Evolutionary conservation across 2,329 filamentous ascomycete species (phyloP), one percentile per base, ranked within the genome.

Genomic region (Teratosphaeria gauchensis): DNA sequence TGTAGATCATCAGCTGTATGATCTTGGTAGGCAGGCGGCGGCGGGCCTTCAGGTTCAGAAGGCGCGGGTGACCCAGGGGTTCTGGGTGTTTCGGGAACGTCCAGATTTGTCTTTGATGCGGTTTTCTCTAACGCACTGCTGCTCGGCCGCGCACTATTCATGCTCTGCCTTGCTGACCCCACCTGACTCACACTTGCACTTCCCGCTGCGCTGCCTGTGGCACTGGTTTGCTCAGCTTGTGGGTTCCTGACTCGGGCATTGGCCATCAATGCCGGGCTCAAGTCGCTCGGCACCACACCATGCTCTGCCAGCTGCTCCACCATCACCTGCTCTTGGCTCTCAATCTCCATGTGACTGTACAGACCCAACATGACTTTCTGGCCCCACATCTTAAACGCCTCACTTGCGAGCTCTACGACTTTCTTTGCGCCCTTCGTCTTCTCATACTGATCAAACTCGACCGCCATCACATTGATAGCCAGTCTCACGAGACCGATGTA

Each of bases 351-450:
- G 74, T 99, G 94, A 12, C 84, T 79, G 72, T 97, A 99, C 12
- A 99, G 73, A 28, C 92, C 85, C 61, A 96, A 85, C 92, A 99
- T 99, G 82, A 96, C 95, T 77, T 95, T 95, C 73, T 99, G 94
- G 58, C 89, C 86, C 92, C 92, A 99, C 88, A 96, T 96, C 73
- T 88, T 88, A 77, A 89, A 87, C 38, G 86, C 83, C 72, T 96
- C 94, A 11, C 85, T 77, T 0, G 88, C 84, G 61, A 87, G 76
- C 32, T 83, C 80, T 11, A 91, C 72, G 51, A 85, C 78, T 72
- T 92, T 96, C 74, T 87, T 94, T 1, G 84, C 82, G 51, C 80
- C 82, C 67, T 81, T 89, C 2, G 81, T 85, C 31, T 76, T 74
- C 61, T 85, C 82, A 46, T 92, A 72, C 11, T 74, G 73, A 58